Conservation (phyloP, 768 basidiomycete genomes). For the Russula olivacea region DNA sequence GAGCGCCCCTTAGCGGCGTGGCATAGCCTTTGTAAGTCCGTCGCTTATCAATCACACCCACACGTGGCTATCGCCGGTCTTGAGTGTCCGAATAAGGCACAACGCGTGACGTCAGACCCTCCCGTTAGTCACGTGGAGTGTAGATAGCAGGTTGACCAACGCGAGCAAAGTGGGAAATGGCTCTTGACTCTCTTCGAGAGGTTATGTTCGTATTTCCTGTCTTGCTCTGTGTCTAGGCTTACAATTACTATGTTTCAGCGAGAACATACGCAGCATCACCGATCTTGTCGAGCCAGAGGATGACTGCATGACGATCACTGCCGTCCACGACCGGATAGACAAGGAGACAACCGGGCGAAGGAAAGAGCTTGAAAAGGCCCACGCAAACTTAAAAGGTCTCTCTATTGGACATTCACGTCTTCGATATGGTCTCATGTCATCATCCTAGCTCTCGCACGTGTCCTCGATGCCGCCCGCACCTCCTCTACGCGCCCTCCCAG, state of each 20-base stretch:
- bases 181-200: conserved; percentile 14
- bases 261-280: conserved; percentile 62
- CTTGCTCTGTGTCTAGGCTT: background rate
- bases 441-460: conserved; percentile 46
- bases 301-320: conserved; percentile 69
- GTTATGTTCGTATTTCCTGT: conserved; percentile 11
- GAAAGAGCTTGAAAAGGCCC: conserved; percentile 64
- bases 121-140: conserved; percentile 18
- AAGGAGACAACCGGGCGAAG: conserved; percentile 50
- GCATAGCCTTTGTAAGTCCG: background rate
- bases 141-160: background rate
- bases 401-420: background rate
- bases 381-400: conserved; percentile 54
- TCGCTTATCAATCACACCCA: background rate
- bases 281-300: conserved; percentile 73
- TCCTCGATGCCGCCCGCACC: conserved; percentile 61
- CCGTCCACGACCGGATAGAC: conserved; percentile 64
- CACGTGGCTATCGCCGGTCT: background rate
- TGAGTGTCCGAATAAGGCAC: background rate
- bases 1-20: too few relatives aligned
- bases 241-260: conserved; percentile 35
- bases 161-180: background rate
- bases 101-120: conserved; percentile 24
- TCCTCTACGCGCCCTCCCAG: conserved; percentile 65
- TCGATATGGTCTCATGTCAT: background rate